A percentile compares a stretch with the other conserved stretches of the same genome.
These are phyloP conservation scores for Kuraishia piskuri DNA, from an alignment of 805 yeast species.

Conservation along the genomic window DNA sequence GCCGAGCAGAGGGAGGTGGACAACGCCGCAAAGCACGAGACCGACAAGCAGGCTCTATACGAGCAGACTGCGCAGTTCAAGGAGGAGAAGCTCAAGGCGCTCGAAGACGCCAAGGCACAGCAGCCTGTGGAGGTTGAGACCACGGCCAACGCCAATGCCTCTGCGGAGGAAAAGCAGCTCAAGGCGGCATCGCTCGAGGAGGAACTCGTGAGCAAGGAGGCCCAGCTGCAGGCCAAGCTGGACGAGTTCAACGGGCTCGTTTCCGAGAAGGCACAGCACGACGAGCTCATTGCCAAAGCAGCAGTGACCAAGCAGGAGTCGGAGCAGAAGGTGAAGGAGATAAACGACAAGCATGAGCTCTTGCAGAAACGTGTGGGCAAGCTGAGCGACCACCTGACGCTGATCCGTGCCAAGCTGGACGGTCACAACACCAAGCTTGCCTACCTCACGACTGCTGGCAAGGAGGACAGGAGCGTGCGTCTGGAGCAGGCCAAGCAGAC, in stretches of 20 bases:
- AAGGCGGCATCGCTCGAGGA: slow-evolving; percentile 29
- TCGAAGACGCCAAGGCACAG: slow-evolving; percentile 19
- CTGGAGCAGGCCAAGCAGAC: slow-evolving; percentile 33
- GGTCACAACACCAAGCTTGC: slow-evolving; percentile 36
- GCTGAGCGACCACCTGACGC: slow-evolving; percentile 34
- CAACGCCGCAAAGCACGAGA: slow-evolving; percentile 36
- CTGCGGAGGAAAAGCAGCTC: slow-evolving; percentile 28
- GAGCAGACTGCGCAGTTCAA: slow-evolving; percentile 36
- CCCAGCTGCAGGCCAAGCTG: slow-evolving; percentile 19
- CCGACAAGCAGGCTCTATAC: slow-evolving; percentile 32
- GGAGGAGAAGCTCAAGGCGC: slow-evolving; percentile 20
- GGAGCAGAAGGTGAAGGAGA: slow-evolving; percentile 24
- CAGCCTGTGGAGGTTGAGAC: slow-evolving; percentile 20
- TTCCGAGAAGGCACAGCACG: slow-evolving; percentile 31
- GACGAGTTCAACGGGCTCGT: slow-evolving; percentile 29
- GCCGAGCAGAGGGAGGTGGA: slow-evolving; percentile 35
- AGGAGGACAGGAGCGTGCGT: slow-evolving; percentile 25
- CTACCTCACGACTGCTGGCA: slow-evolving; percentile 27
- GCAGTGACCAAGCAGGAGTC: slow-evolving; percentile 30
- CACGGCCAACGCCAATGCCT: slow-evolving; percentile 27
- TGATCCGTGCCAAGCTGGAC: slow-evolving; percentile 31
- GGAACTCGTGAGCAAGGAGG: slow-evolving; percentile 31
- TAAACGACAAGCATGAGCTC: slow-evolving; percentile 25
- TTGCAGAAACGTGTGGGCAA: slow-evolving; percentile 28
- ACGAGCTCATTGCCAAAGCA: slow-evolving; percentile 16